Conservation (phyloP, 169 alveolate genomes). For the Babesia gibsoni region DNA sequence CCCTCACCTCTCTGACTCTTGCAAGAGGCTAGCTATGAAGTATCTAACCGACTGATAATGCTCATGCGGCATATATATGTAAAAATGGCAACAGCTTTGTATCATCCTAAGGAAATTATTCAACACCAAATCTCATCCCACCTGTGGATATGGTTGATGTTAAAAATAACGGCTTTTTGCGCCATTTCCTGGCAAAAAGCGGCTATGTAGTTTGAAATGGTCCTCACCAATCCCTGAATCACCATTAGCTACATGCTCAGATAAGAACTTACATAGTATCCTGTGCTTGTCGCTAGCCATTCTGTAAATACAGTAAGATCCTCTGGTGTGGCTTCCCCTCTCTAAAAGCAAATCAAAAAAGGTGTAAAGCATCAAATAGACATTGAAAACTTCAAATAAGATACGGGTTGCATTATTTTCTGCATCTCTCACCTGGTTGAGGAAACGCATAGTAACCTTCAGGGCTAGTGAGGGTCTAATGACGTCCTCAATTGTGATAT, state of each 20-base stretch:
- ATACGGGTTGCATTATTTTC: no score
- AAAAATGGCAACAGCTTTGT: constrained; percentile 13
- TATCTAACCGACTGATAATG: background rate
- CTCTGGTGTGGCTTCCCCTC: constrained; percentile 24
- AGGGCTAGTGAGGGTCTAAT: constrained; percentile 22
- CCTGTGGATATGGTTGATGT: constrained; percentile 44
- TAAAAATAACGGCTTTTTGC: constrained; percentile 19
- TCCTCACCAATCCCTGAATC: constrained; percentile 1
- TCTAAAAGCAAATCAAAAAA: background rate
- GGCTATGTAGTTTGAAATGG: background rate
- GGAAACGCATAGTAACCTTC: constrained; percentile 21
- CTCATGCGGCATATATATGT: background rate
- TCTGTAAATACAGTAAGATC: constrained; percentile 27
- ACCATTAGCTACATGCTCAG: background rate
- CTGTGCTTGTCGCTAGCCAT: constrained; percentile 5
- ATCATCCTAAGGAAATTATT: background rate
- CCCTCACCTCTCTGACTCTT: constrained; percentile 32
- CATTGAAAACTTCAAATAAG: no score
- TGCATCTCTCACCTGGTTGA: constrained; percentile 14
- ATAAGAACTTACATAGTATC: constrained; percentile 18
- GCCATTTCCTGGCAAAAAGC: constrained; percentile 2
- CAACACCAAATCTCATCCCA: background rate
- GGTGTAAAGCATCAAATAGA: no score
- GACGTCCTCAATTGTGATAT: background rate
- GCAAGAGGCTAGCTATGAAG: constrained; percentile 8